phyloP scores from a whole-genome alignment of 2,329 filamentous ascomycete genomes.

The Phialophora macrospora region DNA sequence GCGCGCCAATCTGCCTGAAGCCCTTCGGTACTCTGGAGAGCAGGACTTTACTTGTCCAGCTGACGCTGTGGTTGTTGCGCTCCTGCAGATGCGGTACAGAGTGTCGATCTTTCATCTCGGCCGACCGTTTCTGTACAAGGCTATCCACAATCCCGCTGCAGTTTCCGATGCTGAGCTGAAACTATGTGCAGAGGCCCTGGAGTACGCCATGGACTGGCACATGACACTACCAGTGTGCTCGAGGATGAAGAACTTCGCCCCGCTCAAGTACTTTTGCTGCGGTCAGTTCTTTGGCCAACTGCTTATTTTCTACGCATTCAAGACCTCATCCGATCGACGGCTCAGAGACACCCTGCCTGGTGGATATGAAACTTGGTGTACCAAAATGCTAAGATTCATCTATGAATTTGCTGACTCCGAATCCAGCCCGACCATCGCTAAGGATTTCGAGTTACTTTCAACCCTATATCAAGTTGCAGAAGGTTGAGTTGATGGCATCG shows the following conservation, averaged over 20 bases:
- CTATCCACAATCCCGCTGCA: conserved; percentile 46
- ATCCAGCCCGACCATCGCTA: conserved; percentile 48
- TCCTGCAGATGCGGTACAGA: conserved; percentile 32
- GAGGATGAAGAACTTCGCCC: conserved; percentile 51
- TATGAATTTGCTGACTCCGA: conserved; percentile 44
- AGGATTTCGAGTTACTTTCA: conserved; percentile 47
- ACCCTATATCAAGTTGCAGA: conserved; percentile 27
- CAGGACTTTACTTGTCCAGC: conserved; percentile 22
- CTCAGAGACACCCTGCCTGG: conserved; percentile 46
- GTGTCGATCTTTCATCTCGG: conserved; percentile 35
- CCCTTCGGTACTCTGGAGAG: conserved; percentile 53
- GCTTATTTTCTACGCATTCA: conserved; percentile 50
- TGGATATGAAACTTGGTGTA: conserved; percentile 50
- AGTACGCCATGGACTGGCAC: conserved; percentile 51
- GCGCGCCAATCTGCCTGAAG: conserved; percentile 56
- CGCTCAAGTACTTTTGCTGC: conserved; percentile 50
- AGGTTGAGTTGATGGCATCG: conserved; percentile 11
- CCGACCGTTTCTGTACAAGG: conserved; percentile 42
- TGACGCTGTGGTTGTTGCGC: conserved; percentile 30
- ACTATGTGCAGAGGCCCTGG: conserved; percentile 47
- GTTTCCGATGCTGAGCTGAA: conserved; percentile 49
- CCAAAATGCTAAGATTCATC: conserved; percentile 49
- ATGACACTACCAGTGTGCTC: conserved; percentile 47
- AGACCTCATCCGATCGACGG: conserved; percentile 45
- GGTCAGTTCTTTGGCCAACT: conserved; percentile 51